Evolutionary conservation across 495 filamentous ascomycete genomes (phyloP).

Genomic region (Pseudotulostoma volvatum): DNA sequence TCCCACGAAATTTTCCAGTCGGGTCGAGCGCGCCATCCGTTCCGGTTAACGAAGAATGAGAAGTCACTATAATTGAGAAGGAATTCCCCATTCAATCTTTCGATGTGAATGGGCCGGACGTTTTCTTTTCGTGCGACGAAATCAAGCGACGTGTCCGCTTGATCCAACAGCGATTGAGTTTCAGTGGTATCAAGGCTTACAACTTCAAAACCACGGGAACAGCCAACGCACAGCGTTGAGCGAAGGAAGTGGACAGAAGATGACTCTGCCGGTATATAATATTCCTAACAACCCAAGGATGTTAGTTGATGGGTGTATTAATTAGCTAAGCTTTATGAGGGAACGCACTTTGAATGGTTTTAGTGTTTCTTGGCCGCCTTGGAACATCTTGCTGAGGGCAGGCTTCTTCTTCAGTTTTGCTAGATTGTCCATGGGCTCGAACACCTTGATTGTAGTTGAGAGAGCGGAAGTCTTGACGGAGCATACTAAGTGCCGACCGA

Average conservation of each 20-base stretch:
- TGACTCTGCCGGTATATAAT: slow-evolving; percentile 94
- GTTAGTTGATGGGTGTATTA: neutral
- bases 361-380: slow-evolving; percentile 78
- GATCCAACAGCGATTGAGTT: slow-evolving; percentile 90
- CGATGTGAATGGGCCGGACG: slow-evolving; percentile 93
- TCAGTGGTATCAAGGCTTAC: slow-evolving; percentile 93
- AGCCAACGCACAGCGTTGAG: slow-evolving; percentile 91
- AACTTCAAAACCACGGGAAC: slow-evolving; percentile 89
- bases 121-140: slow-evolving; percentile 88
- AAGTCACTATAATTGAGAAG: slow-evolving; percentile 96
- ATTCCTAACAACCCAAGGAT: slow-evolving; percentile 41
- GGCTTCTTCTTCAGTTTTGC: slow-evolving; percentile 79
- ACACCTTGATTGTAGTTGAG: slow-evolving; percentile 92
- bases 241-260: slow-evolving; percentile 94
- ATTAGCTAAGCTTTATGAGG: slow-evolving; percentile 1
- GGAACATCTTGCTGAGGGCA: slow-evolving; percentile 87
- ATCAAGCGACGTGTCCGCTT: slow-evolving; percentile 94
- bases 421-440: slow-evolving; percentile 86
- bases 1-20: slow-evolving; percentile 99
- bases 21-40: slow-evolving; percentile 88
- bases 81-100: slow-evolving; percentile 91
- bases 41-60: slow-evolving; percentile 96
- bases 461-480: slow-evolving; percentile 82
- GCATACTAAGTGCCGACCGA: slow-evolving; percentile 86
- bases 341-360: slow-evolving; percentile 71